These are phyloP conservation scores for Lasiodiplodia sp. DNA, from an alignment of 2,329 filamentous ascomycete genomes.

Conservation along the genomic window DNA sequence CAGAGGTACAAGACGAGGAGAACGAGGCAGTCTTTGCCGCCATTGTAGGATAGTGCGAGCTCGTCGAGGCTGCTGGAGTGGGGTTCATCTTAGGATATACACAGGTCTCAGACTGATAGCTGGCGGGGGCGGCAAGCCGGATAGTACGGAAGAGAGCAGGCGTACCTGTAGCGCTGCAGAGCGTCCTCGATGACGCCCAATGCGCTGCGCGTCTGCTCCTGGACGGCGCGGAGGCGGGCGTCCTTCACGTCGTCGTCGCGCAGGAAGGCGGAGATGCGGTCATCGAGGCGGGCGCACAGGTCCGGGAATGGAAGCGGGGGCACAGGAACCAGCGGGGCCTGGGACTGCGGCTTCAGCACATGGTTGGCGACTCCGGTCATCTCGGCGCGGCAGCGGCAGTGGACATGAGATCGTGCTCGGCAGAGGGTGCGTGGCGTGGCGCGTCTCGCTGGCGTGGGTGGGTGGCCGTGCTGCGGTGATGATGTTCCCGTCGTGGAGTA, in stretches of 20 bases:
- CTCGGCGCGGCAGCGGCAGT: conserved; percentile 40
- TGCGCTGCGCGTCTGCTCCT: conserved; percentile 76
- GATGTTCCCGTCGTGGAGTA: conserved; percentile 6
- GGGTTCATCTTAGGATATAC: conserved; percentile 35
- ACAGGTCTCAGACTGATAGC: conserved; percentile 18
- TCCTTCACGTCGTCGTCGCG: conserved; percentile 58
- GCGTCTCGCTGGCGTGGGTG: conserved; percentile 3
- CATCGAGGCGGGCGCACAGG: conserved; percentile 61
- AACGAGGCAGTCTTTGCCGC: conserved; percentile 96
- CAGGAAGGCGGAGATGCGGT: conserved; percentile 71
- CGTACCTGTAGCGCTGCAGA: conserved; percentile 76
- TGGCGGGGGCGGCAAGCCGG: conserved; percentile 19
- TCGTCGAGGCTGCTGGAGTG: conserved; percentile 67
- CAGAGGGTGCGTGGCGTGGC: background rate
- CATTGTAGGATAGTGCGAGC: conserved; percentile 93
- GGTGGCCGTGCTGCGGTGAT: conserved; percentile 16
- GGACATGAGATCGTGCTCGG: conserved; percentile 39
- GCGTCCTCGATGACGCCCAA: conserved; percentile 78
- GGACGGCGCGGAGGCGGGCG: conserved; percentile 65
- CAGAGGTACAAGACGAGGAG: conserved; percentile 87
- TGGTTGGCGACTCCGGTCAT: conserved; percentile 47
- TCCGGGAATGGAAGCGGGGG: conserved; percentile 55
- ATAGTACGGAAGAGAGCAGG: conserved; percentile 31
- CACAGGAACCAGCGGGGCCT: conserved; percentile 47
- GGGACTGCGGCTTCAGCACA: conserved; percentile 41